Evolutionary conservation across 345 rosid genomes (phyloP).

Genomic region (Citrus hindsii): DNA sequence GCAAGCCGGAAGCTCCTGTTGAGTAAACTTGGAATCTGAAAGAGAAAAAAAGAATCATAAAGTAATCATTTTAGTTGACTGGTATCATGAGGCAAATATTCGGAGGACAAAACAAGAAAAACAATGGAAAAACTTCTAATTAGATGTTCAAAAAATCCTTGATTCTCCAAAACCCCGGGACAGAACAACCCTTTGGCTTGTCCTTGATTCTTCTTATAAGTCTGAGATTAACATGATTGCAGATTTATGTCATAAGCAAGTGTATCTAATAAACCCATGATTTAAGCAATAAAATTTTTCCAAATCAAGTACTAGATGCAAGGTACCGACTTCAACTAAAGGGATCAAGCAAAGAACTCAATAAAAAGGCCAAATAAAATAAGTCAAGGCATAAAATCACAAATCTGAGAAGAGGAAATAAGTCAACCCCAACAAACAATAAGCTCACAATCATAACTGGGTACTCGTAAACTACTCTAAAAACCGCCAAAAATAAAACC

Average conservation of each 20-base stretch:
- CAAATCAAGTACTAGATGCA: background rate
- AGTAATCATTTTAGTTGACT: background rate
- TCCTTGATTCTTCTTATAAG: background rate
- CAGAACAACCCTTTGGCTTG: background rate
- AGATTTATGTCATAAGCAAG: background rate
- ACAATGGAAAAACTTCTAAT: background rate
- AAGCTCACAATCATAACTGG: background rate
- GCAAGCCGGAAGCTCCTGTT: conserved; percentile 99
- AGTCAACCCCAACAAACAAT: background rate
- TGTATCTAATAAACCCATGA: background rate
- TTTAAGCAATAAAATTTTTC: background rate
- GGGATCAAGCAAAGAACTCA: background rate
- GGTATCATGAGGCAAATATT: background rate
- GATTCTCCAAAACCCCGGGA: background rate
- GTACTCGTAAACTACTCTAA: background rate
- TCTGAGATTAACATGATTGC: background rate
- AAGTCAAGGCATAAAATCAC: background rate
- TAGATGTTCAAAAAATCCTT: background rate
- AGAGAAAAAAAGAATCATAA: conserved; percentile 4
- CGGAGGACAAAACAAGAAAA: background rate
- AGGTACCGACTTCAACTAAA: background rate
- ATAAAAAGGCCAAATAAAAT: background rate
- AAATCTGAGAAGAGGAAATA: background rate
- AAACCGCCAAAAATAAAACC: background rate
- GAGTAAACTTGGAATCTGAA: conserved; percentile 91